Evolutionary conservation across 1,284 basidiomycete species (phyloP).

Genomic region (Apiotrichum sp.): DNA sequence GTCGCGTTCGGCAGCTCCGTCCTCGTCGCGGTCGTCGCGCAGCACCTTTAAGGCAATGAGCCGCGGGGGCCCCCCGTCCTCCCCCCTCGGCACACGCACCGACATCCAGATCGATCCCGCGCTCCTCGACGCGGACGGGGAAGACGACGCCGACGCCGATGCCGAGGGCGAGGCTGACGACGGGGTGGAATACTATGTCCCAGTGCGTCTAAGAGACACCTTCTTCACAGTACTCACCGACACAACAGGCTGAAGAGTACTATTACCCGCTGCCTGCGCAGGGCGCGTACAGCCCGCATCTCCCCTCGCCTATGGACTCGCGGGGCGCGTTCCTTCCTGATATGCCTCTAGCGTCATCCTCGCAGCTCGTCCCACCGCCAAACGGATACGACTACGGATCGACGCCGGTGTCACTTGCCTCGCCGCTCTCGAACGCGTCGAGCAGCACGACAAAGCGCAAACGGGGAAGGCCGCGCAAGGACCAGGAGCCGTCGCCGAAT

Average conservation of each 20-base stretch:
- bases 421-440: slow-evolving; percentile 7
- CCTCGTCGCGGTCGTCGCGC: slow-evolving; percentile 15
- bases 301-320: background rate
- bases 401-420: background rate
- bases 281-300: background rate
- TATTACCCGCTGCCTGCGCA: slow-evolving; percentile 8
- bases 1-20: slow-evolving; percentile 15
- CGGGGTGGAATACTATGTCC: slow-evolving; percentile 18
- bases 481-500: background rate
- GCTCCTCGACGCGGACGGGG: slow-evolving; percentile 2
- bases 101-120: slow-evolving; percentile 12
- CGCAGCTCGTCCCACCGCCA: slow-evolving; percentile 10
- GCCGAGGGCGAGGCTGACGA: slow-evolving; percentile 20
- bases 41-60: slow-evolving; percentile 1
- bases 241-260: slow-evolving; percentile 10
- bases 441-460: slow-evolving; percentile 16
- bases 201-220: too few species aligned
- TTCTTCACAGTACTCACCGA: too few species aligned
- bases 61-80: slow-evolving; percentile 1
- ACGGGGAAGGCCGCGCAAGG: slow-evolving; percentile 12
- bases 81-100: slow-evolving; percentile 3
- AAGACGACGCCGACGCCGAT: slow-evolving; percentile 14
- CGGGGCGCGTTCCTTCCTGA: background rate
- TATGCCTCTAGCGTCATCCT: slow-evolving; percentile 1
- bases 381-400: slow-evolving; percentile 8